Base-by-base conservation (phyloP, 306 rosid genomes). In the Sesbania bispinosa region DNA sequence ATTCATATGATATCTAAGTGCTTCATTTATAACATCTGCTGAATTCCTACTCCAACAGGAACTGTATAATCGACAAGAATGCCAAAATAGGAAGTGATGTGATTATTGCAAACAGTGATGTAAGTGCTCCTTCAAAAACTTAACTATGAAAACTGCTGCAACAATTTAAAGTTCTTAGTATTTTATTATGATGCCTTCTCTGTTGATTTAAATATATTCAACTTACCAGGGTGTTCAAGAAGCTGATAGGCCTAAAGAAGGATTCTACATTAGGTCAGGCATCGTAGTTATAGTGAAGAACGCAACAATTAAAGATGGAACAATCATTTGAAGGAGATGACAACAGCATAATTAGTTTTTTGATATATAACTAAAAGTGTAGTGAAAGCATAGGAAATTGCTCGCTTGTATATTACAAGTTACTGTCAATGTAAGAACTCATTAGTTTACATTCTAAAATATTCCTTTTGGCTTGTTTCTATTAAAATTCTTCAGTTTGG, bases 41-140 rank as follows among this genome's bases (percentile, higher is more conserved):
- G 50, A 78, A 83, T 66, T 58, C n/a, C 14, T 29, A 1, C 55
- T 32, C 5, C 70, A 10, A 51, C 26, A 13, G 98, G 87, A 90
- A 86, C 14, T 92, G 98, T 71, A 89, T 90, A 69, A 88, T 92
- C 23, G 98, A 92, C 92, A 88, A 89, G 89, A 92, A 92, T 74
- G 98, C 96, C 48, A 90, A 68, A 82, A 92, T 92, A 9, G 98
- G 98, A 83, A 92, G 80, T 69, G 71, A 90, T 38, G 96, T 86
- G 74, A 41, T 82, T 4, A 90, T 92, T 39, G 69, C 81, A 62
- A 92, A 92, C 50, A 4, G 70, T 27, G 98, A 92, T 72, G 96
- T 90, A 82, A 83, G 96, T 81, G 20, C 47, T 38, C 10, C 39
- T 47, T 63, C 23, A 8, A 43, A 55, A 30, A 11, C 29, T 18